Evolutionary conservation across 768 basidiomycete species (phyloP).

Genomic region (Auriscalpium orientale): DNA sequence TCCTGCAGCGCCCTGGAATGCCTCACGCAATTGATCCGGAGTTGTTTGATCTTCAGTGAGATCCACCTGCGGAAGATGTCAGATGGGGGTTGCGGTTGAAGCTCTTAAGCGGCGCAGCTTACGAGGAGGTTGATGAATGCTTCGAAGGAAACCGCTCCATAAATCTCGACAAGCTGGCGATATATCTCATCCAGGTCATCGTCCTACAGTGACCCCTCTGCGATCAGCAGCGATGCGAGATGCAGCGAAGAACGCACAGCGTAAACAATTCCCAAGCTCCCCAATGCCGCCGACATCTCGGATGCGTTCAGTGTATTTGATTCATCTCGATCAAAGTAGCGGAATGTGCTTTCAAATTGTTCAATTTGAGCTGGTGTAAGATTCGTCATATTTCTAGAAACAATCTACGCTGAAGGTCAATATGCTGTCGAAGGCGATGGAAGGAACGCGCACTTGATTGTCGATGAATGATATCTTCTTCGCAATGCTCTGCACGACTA

Average conservation of each 20-base stretch:
- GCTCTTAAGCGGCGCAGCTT: slow-evolving; percentile 14
- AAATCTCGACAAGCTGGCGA: slow-evolving; percentile 67
- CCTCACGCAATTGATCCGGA: slow-evolving; percentile 82
- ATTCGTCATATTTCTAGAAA: slow-evolving; percentile 90
- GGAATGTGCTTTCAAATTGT: slow-evolving; percentile 95
- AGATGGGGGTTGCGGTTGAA: neutral
- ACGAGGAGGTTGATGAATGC: slow-evolving; percentile 93
- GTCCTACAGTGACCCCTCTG: slow-evolving; percentile 38
- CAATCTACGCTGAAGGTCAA: slow-evolving; percentile 47
- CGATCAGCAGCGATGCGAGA: no score
- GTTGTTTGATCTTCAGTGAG: slow-evolving; percentile 95
- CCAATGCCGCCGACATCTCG: slow-evolving; percentile 91
- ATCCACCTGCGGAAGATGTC: slow-evolving; percentile 55
- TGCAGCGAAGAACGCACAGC: slow-evolving; percentile 35
- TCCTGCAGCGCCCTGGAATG: slow-evolving; percentile 86
- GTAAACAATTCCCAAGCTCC: slow-evolving; percentile 90
- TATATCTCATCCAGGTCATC: slow-evolving; percentile 84
- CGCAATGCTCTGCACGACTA: slow-evolving; percentile 69
- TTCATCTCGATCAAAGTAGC: slow-evolving; percentile 93
- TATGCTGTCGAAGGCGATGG: neutral
- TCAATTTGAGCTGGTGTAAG: slow-evolving; percentile 93
- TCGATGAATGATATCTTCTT: slow-evolving; percentile 96
- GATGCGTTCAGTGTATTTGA: slow-evolving; percentile 78
- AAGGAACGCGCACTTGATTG: slow-evolving; percentile 62
- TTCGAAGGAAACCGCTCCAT: slow-evolving; percentile 87